Base-by-base conservation (phyloP, 2,329 filamentous ascomycete genomes). In the Neopestalotiopsis sp. region DNA sequence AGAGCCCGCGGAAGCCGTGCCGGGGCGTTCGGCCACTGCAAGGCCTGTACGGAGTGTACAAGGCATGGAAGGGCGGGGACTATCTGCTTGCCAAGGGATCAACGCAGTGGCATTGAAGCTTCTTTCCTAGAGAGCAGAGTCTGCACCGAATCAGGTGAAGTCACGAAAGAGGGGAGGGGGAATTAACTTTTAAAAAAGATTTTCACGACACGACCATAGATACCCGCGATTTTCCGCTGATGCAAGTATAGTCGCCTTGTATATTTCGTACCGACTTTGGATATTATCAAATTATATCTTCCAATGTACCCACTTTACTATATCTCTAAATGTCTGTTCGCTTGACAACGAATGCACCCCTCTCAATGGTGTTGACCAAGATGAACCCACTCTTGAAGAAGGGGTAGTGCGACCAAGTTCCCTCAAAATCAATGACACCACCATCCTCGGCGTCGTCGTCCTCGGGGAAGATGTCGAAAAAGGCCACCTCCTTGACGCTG, bases 361-460 rank as follows among this genome's bases (percentile, higher is more conserved):
- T 77, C 76, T 87, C 85, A 68, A 87, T 87, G 3, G 81, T 85
- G 76, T 87, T 86, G 71, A 88, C 74, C 7, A 87, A 80, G 68
- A 87, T 81, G 71, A 82, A 83, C 1, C 85, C 85, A 1, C 80
- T 83, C 72, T 81, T 81, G 74, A 86, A 87, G 70, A 76, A 82
- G 1, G 83, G 83, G 69, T 85, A 87, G 64, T 81, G 81, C 32
- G 80, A 83, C 85, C 85, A 87, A 1, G 82, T 82, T 4, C 81
- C 84, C 1, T 79, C 72, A 58, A 84, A 85, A 0, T 77, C 76
- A 9, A 84, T 79, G 3, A 69, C 66, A 1, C 84, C 82, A 56
- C 81, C 80, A 9, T 77, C 74, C 4, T 77, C 72, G n/a, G 75
- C 66, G 32, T 74, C 71, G 58, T 87, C 84, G 71, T 87, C 85